Evolutionary conservation across 441 rosid species (phyloP), one percentile per base, ranked within the genome.

Genomic region (Geranium incanum): DNA sequence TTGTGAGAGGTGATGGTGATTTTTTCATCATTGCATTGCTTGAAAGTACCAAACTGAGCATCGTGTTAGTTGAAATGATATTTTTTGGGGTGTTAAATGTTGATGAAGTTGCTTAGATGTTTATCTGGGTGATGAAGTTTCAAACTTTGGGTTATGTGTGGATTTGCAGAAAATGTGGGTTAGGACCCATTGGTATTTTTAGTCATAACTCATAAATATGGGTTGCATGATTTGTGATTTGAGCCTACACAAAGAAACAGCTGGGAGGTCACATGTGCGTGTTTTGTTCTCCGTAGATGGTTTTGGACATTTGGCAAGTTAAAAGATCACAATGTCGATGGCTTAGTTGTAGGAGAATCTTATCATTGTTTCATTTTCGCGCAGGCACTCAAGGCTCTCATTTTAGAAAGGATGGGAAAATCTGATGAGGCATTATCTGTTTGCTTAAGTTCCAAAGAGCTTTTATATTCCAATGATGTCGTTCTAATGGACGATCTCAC

Each of bases 401-500:
- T 95, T 68, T 72, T 85, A 84, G 97, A 95, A 76, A 89, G 97
- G 78, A 89, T 89, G 95, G 97, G 97, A 67, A 95, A 95, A 75
- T 66, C 83, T 37, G 95, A 88, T 12, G 97, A 95, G 55, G 89
- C 99, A 19, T 68, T 93, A 21, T 72, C 93, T 0, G 80, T 88
- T 66, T 86, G 95, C 75, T 81, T 86, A 77, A 82, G 73, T 71
- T 92, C 99, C 4, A 95, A 87, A 76, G 97, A 93, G 78, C 80
- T 88, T 70, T 81, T 95, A 33, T 84, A 84, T 68, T 82, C 86
- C 79, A 88, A 87, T 67, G 97, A 95, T 68, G 77, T 95, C 0
- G 71, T 84, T 23, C 76, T 93, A 78, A 88, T 89, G 92, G 99
- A 95, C 84, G 99, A 95, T 80, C 94, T 93, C 75, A 95, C 97